A percentile compares a stretch with the other conserved stretches of the same genome.
phyloP scores from a whole-genome alignment of 257 asterid species.

The Lycium barbarum region DNA sequence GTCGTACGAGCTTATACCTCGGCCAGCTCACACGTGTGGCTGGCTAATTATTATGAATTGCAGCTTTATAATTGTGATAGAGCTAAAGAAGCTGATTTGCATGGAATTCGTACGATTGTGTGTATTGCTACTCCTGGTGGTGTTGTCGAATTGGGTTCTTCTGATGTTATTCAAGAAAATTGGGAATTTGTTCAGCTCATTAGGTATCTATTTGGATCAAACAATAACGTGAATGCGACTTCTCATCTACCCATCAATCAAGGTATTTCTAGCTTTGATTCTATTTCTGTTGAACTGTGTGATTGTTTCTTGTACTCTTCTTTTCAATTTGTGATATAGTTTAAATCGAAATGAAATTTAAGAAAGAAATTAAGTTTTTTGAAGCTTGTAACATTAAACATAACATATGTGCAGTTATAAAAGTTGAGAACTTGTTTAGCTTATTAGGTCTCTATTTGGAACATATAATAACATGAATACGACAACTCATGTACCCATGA shows the following conservation, averaged over 20 bases:
- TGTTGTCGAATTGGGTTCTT: conserved; percentile 54
- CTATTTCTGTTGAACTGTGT: not conserved
- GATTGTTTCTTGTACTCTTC: not conserved
- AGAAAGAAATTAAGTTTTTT: not conserved
- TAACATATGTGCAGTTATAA: too few relatives aligned
- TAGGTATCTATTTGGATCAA: conserved; percentile 4
- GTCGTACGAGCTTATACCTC: conserved; percentile 34
- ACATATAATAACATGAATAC: too few relatives aligned
- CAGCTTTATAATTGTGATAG: conserved; percentile 39
- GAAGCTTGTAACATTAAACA: not conserved
- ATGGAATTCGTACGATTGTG: conserved; percentile 46
- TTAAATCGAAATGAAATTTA: not conserved
- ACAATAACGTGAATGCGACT: not conserved
- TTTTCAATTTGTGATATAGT: not conserved
- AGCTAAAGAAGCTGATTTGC: conserved; percentile 52
- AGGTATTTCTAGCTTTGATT: not conserved
- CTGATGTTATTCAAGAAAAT: conserved; percentile 37
- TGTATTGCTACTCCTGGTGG: conserved; percentile 43
- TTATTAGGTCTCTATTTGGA: too few relatives aligned
- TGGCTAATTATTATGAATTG: conserved; percentile 39
- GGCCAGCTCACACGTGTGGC: conserved; percentile 38
- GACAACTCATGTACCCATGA: too few relatives aligned
- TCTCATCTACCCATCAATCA: conserved; percentile 4
- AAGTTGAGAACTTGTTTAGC: too few relatives aligned
- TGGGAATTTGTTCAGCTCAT: conserved; percentile 39